A percentile compares a stretch with the other conserved stretches of the same genome.
phyloP scores from a whole-genome alignment of 345 rosid species.

The Eucalyptus microcorys region DNA sequence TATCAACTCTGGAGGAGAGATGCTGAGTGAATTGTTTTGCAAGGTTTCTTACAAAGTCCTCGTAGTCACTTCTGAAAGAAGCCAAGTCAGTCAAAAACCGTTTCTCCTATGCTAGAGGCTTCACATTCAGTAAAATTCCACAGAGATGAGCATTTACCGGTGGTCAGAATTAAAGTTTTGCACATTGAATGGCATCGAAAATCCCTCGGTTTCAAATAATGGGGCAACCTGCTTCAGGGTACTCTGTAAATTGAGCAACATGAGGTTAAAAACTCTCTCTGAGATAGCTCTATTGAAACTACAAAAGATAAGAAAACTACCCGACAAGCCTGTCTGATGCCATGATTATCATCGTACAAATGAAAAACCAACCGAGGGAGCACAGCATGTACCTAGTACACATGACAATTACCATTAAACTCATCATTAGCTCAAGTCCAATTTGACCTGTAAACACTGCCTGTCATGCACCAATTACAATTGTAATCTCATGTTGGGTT shows the following conservation, averaged over 20 bases:
- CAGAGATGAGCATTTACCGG: constrained; percentile 18
- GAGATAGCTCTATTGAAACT: background rate
- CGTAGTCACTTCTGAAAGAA: constrained; percentile 56
- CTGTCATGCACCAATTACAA: background rate
- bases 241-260: constrained; percentile 30
- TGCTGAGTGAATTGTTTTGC: constrained; percentile 48
- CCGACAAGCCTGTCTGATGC: constrained; percentile 82
- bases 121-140: background rate
- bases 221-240: constrained; percentile 63
- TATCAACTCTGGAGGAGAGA: constrained; percentile 55
- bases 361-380: constrained; percentile 80
- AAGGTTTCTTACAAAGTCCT: constrained; percentile 70
- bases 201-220: constrained; percentile 52
- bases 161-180: constrained; percentile 61
- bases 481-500: background rate
- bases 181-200: constrained; percentile 32
- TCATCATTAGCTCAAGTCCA: background rate
- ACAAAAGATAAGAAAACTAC: constrained; percentile 20
- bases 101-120: background rate
- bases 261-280: background rate
- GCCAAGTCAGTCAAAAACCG: background rate
- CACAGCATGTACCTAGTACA: constrained; percentile 62
- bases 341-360: constrained; percentile 63
- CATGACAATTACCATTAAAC: background rate
- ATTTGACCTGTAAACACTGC: background rate